Evolutionary conservation across 164 flowering plant genomes (phyloP).

Genomic region (Liriodendron chinense): DNA sequence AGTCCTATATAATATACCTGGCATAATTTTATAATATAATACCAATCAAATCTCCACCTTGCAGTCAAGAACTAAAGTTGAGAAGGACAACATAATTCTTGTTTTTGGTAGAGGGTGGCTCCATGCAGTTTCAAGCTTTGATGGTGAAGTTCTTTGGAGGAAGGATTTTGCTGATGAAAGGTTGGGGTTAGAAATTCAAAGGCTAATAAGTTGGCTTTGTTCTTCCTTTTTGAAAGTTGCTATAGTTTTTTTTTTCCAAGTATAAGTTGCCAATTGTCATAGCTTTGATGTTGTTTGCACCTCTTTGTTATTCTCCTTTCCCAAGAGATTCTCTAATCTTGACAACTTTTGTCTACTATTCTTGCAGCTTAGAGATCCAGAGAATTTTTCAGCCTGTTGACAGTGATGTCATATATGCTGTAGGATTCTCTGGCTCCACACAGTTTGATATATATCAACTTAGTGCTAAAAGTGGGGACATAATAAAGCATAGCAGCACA

Average conservation of each 20-base stretch:
- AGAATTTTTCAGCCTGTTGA: slow-evolving; percentile 57
- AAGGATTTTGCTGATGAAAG: slow-evolving; percentile 61
- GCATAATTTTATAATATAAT: not conserved
- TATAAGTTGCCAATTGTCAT: not conserved
- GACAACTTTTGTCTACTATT: not conserved
- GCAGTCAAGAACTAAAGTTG: slow-evolving; percentile 61
- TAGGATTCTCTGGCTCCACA: slow-evolving; percentile 58
- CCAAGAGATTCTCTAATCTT: not conserved
- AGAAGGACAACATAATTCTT: slow-evolving; percentile 57
- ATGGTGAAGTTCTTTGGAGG: slow-evolving; percentile 85
- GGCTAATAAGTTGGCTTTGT: not conserved
- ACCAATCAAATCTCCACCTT: not conserved
- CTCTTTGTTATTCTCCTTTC: not conserved
- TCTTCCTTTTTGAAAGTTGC: not conserved
- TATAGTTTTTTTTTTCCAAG: not conserved
- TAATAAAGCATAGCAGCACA: slow-evolving; percentile 49
- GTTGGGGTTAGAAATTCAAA: slow-evolving; percentile 30
- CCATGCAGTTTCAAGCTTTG: slow-evolving; percentile 82
- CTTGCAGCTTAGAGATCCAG: slow-evolving; percentile 68
- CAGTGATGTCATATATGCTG: slow-evolving; percentile 49
- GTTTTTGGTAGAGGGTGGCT: slow-evolving; percentile 69
- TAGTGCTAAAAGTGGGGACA: slow-evolving; percentile 64
- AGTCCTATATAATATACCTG: not conserved
- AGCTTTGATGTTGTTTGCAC: not conserved
- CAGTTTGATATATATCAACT: slow-evolving; percentile 50